Base-by-base conservation (phyloP, 441 rosid species). In the Theobroma grandiflorum region DNA sequence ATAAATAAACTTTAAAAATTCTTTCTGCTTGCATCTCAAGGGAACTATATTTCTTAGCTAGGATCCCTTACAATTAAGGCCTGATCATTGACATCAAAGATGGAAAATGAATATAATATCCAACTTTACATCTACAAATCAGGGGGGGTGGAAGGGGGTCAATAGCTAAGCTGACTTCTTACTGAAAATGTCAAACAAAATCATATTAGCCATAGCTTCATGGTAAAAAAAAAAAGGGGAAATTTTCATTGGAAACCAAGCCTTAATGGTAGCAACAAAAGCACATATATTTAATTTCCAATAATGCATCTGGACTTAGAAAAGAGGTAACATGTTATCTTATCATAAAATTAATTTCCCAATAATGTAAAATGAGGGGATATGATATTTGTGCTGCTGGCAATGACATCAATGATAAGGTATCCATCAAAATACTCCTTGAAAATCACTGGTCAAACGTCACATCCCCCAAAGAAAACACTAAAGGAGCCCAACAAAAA, bases 361-460 rank as follows among this genome's bases (percentile, higher is more conserved):
- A 72, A 31, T 52, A 72, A 52, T 72, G 75, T 49, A 72, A 82
- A 73, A 52, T 2, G 26, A 65, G 72, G 70, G 66, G 33, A 61
- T 31, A 31, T 61, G 66, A 61, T 83, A 77, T 74, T 76, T 82
- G 77, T 77, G 81, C 42, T 76, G 82, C 18, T 67, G 35, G 72
- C 72, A 84, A 84, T 79, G 88, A 82, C 88, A 84, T 85, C 85
- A 84, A 78, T 72, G 74, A 89, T 63, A 89, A 68, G 88, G 85
- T 87, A 74, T 72, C 86, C 90, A 86, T 80, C 80, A 73, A 81
- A 65, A 67, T 20, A 6, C 35, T 42, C 15, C 35, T 67, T 67
- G 72, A 67, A 43, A 67, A 67, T 76, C 59, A 79, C 75, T 74
- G 85, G 84, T 83, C 84, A 85, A 70, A 83, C 58, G 87, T 89